Evolutionary conservation across 768 basidiomycete genomes (phyloP).

Genomic region (Tephrocybe sp.): DNA sequence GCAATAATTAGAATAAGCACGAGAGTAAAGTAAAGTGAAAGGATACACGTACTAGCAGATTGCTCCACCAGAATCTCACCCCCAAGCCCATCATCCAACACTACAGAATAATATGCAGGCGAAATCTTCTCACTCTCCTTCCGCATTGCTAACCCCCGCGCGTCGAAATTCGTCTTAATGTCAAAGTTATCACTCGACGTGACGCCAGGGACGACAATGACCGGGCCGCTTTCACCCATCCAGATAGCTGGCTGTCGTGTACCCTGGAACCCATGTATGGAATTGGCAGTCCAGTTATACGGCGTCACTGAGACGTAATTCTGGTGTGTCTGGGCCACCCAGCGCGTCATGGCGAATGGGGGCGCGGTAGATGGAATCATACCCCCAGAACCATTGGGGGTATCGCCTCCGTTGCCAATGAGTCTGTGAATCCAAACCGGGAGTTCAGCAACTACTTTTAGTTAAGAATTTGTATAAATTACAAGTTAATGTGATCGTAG

Average conservation of each 20-base stretch:
- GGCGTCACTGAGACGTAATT: conserved; percentile 76
- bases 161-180: conserved; percentile 53
- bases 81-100: conserved; percentile 49
- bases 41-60: conserved; percentile 50
- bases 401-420: conserved; percentile 72
- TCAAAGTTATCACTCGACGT: conserved; percentile 21
- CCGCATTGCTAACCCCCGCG: conserved; percentile 52
- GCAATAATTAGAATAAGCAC: background rate
- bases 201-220: conserved; percentile 58
- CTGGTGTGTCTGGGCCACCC: conserved; percentile 77
- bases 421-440: conserved; percentile 26
- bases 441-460: no score
- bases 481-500: no score
- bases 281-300: conserved; percentile 55
- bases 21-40: background rate
- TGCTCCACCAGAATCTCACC: conserved; percentile 55
- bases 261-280: conserved; percentile 72
- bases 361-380: conserved; percentile 77
- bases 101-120: conserved; percentile 56
- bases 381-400: conserved; percentile 68
- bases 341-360: conserved; percentile 84
- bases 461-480: no score
- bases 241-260: conserved; percentile 86
- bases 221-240: conserved; percentile 80
- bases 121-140: conserved; percentile 51